Evolutionary conservation across 2,329 filamentous ascomycete species (phyloP).

Genomic region (Leptoxyphium fumago): DNA sequence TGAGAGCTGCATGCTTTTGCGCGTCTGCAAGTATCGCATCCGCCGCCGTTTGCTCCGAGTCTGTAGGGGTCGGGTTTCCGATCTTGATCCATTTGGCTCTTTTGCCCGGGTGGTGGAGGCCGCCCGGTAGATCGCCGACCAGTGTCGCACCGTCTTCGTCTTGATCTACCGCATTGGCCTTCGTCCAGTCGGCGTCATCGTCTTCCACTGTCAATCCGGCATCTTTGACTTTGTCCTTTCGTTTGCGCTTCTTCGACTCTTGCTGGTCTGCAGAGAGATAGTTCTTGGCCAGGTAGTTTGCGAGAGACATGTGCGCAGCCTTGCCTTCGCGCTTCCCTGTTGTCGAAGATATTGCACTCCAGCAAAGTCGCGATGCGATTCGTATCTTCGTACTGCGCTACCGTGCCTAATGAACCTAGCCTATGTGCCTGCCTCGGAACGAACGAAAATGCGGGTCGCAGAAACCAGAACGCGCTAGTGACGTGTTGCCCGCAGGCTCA

Average conservation of each 20-base stretch:
- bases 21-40: conserved; percentile 24
- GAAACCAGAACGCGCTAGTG: no score
- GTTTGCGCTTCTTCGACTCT: conserved; percentile 39
- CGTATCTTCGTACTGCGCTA: no score
- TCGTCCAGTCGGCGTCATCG: conserved; percentile 31
- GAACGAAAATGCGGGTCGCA: no score
- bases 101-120: conserved; percentile 39
- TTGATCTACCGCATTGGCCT: conserved; percentile 33
- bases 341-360: no score
- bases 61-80: conserved; percentile 35
- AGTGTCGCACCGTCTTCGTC: conserved; percentile 39
- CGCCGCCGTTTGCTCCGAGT: conserved; percentile 48
- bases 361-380: no score
- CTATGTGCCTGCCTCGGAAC: no score
- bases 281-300: conserved; percentile 78
- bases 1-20: conserved; percentile 15
- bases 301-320: conserved; percentile 43
- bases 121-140: conserved; percentile 41
- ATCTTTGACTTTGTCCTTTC: conserved; percentile 24
- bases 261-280: conserved; percentile 61
- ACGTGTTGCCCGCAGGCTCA: no score
- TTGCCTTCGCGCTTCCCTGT: background rate
- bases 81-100: conserved; percentile 74
- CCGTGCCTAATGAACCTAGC: no score
- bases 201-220: conserved; percentile 33